Evolutionary conservation across 192 early-diverging fungal species (phyloP), one percentile per base, ranked within the genome.

Genomic region (Linnemannia hyalina): DNA sequence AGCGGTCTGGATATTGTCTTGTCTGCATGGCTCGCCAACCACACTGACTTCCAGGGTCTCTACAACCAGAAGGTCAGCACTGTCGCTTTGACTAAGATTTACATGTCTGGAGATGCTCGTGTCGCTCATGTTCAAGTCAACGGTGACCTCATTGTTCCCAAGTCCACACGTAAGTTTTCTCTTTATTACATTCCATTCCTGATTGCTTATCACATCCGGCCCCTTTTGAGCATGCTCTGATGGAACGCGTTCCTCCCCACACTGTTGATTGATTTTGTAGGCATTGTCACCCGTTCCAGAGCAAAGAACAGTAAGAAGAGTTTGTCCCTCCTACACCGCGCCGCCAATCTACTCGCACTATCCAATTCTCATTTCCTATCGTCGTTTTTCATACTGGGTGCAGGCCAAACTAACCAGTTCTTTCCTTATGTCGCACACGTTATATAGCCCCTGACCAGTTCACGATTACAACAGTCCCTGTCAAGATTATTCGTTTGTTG

Each of bases 401-500:
- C 36, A 72, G 52, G 23, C 22, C 57, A 16, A 10, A 73, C 76
- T 92, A 70, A 69, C 68, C 44, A 18, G 0, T 77, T 76, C 23
- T 18, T 80, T 10, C 6, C 20, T 78, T 15, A 82, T 57, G 23
- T 69, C 63, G 40, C 18, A 1, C 26, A 23, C 74, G 7, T 57
- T 13, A 32, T 13, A 38, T 88, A 95, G 94, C 90, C 46, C 95
- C 97, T 32, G 96, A 97, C 46, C 93, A 96, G 69, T 97, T 93
- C 88, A 94, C 94, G 5, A 88, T 89, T 36, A 91, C 97, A 29
- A 94, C 96, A 26, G 94, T 97, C 44, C 88, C 94, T 10, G 93
- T 92, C 79, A 99, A 98, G 89, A 97, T 97, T 18, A 85, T 98
- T 72, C 97, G 96, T 87, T 89, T 99, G 9, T 87, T 99, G 23